Base-by-base conservation (phyloP, 306 rosid species). In the Cucurbita pepo region DNA sequence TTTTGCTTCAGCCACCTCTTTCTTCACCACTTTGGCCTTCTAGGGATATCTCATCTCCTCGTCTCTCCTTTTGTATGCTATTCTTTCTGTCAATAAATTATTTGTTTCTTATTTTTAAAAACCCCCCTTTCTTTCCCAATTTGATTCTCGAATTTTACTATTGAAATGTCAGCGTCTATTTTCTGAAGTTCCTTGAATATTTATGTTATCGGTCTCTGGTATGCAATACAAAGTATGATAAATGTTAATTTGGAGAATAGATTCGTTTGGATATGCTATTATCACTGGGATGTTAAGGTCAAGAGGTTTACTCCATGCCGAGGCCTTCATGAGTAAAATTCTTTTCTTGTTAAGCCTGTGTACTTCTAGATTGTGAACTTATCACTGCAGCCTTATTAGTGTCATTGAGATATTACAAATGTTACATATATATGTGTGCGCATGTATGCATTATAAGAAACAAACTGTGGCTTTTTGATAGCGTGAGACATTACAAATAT, bases 21-120 rank as follows among this genome's bases (percentile, higher is more conserved):
- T 67, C n/a, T 74, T 74, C 71, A 11, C 65, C 77, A 45, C 74
- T 80, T 63, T 74, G 75, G 34, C 3, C 34, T 30, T 30, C 34
- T 30, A 30, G 34, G 34, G 34, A 30, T 30, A 2, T 30, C 34
- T 30, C 34, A 30, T 30, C 34, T 30, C 34, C 34, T 30, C 34
- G 34, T 30, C 34, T 30, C 34, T 30, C 34, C 34, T 30, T 25
- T 30, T 30, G 34, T 30, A 30, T 30, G 34, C 34, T 30, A 2
- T 30, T 30, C 34, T 30, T 30, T 30, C 34, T 30, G 34, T 30
- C 34, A 30, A 30, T 30, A 30, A 30, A 30, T 30, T 30, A 30
- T 30, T 30, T 3, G 34, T 30, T 30, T 30, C 34, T 30, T 30
- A 30, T 30, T 30, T 30, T 30, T 2, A 30, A 30, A 30, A 30